phyloP scores from a whole-genome alignment of 176 grass and related monocot genomes.

The Triticum aestivum region IWGSC_CS_RefSeq_v2.1 NC_057801.1:559053372-559053871 shows the following conservation, averaged over 20 bases:
- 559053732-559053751: constrained; percentile 79
- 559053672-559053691: constrained; percentile 39
- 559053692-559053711: constrained; percentile 62
- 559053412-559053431: constrained; percentile 65
- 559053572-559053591: constrained; percentile 13
- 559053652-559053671: constrained; percentile 33
- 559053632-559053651: constrained; percentile 80
- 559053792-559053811: constrained; percentile 43
- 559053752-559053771: constrained; percentile 71
- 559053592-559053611: constrained; percentile 29
- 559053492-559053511: constrained; percentile 11
- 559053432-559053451: constrained; percentile 88
- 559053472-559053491: constrained; percentile 38
- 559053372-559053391: constrained; percentile 78
- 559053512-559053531: constrained; percentile 23
- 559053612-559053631: constrained; percentile 38
- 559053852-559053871: constrained; percentile 59
- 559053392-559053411: constrained; percentile 56
- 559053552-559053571: constrained; percentile 14
- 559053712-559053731: constrained; percentile 68
- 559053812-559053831: constrained; percentile 55
- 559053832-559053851: constrained; percentile 63
- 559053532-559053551: background rate
- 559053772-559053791: constrained; percentile 42
- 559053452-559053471: constrained; percentile 87